These are phyloP conservation scores for Calamus simplicifolius DNA, from an alignment of 176 grass and related monocot genomes.

Conservation along the genomic window DNA sequence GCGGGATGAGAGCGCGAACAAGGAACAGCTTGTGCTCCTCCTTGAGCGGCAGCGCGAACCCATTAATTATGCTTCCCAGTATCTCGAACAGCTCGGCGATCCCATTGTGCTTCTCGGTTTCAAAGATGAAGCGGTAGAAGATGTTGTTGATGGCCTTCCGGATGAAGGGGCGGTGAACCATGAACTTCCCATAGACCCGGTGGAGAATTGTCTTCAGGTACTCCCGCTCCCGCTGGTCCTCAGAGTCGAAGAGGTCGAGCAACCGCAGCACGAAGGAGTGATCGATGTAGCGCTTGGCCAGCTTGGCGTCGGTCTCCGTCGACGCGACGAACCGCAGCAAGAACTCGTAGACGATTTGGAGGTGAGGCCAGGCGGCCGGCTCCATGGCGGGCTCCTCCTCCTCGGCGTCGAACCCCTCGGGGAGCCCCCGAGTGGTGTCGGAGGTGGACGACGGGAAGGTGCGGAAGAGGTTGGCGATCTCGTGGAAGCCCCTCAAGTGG, in stretches of 20 bases:
- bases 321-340: constrained; percentile 34
- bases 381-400: constrained; percentile 34
- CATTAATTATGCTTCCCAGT: constrained; percentile 50
- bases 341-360: constrained; percentile 39
- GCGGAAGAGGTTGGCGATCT: constrained; percentile 48
- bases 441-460: constrained; percentile 17
- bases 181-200: constrained; percentile 52
- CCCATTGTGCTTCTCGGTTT: constrained; percentile 48
- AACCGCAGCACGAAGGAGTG: constrained; percentile 37
- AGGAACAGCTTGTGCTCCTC: constrained; percentile 62
- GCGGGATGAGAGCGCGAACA: constrained; percentile 34
- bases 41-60: constrained; percentile 55
- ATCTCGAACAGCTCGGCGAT: constrained; percentile 49
- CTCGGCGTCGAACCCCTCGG: constrained; percentile 28
- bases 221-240: constrained; percentile 45
- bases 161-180: constrained; percentile 48
- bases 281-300: constrained; percentile 42
- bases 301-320: constrained; percentile 34
- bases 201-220: constrained; percentile 40
- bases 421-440: constrained; percentile 13
- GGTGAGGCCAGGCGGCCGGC: constrained; percentile 46
- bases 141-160: constrained; percentile 38
- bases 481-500: too few relatives aligned
- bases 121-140: constrained; percentile 48
- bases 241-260: constrained; percentile 49